phyloP scores from a whole-genome alignment of 345 rosid genomes.

The Eucalyptus tenuipes region DNA sequence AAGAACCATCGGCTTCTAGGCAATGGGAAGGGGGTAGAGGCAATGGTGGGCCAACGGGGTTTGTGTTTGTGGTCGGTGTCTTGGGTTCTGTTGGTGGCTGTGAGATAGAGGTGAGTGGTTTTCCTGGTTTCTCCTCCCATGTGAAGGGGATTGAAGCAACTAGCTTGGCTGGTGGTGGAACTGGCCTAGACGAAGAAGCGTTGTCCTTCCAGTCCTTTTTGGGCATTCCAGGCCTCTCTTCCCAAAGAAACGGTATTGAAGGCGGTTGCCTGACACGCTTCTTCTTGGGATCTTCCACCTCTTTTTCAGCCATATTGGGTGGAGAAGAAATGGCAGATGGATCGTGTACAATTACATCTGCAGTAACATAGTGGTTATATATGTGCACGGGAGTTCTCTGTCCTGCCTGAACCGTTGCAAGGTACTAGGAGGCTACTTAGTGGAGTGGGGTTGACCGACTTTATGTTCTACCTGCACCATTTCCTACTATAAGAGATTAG shows the following conservation, averaged over 20 bases:
- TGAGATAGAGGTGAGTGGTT: conserved; percentile 1
- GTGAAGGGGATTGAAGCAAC: conserved; percentile 7
- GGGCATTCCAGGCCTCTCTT: conserved; percentile 64
- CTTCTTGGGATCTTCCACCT: not conserved
- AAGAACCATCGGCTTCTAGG: not conserved
- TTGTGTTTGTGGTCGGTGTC: not conserved
- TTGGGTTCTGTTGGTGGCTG: not conserved
- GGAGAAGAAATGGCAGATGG: not conserved
- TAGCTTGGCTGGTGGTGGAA: conserved; percentile 25
- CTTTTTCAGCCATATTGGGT: conserved; percentile 13
- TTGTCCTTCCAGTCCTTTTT: conserved; percentile 62
- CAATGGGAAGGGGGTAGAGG: not conserved
- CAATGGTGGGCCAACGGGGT: not conserved
- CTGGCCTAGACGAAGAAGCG: conserved; percentile 6
- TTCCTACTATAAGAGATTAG: not conserved
- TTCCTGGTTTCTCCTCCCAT: conserved; percentile 12
- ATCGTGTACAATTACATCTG: not conserved
- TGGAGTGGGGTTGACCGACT: not conserved
- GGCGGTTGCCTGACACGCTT: conserved; percentile 51
- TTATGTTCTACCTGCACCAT: not conserved
- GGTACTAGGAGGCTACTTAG: not conserved
- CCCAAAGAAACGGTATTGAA: conserved; percentile 82
- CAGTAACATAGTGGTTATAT: not conserved
- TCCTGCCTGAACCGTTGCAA: not conserved
- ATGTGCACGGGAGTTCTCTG: not conserved